A percentile compares a stretch with the other conserved stretches of the same genome.
phyloP scores from a whole-genome alignment of 768 basidiomycete genomes.

The Rhodotorula diobovata region DNA sequence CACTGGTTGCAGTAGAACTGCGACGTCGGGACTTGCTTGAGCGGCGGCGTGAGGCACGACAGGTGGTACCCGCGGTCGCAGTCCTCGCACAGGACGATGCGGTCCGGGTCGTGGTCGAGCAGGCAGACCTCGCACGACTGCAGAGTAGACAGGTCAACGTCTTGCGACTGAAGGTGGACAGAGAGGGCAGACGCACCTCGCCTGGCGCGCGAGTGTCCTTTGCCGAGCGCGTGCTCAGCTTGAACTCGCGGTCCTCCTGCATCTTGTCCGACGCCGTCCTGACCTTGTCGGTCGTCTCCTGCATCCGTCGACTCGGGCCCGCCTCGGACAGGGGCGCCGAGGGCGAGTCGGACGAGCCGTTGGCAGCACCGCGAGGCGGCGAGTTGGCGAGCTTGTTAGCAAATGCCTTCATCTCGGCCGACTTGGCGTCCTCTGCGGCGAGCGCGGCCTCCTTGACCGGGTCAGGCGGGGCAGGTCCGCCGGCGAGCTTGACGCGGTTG shows the following conservation, averaged over 20 bases:
- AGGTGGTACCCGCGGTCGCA: constrained; percentile 92
- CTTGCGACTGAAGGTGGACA: too few species aligned
- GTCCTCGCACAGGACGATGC: constrained; percentile 87
- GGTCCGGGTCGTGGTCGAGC: constrained; percentile 73
- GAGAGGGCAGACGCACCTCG: constrained; percentile 11
- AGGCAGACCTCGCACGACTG: constrained; percentile 85
- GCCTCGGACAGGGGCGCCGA: constrained; percentile 8
- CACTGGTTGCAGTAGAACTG: constrained; percentile 96
- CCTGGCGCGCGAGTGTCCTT: constrained; percentile 8
- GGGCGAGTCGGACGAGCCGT: constrained; percentile 62
- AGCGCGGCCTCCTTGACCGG: constrained; percentile 16
- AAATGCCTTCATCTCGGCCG: constrained; percentile 26
- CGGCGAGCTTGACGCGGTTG: constrained; percentile 34
- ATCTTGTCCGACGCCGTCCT: constrained; percentile 42
- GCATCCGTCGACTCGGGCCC: not conserved
- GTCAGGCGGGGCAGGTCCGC: constrained; percentile 25
- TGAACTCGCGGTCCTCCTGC: constrained; percentile 38
- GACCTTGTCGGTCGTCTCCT: constrained; percentile 29
- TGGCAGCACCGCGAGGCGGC: constrained; percentile 50
- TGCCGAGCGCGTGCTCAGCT: constrained; percentile 2
- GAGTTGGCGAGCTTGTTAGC: constrained; percentile 14
- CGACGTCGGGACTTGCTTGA: constrained; percentile 77
- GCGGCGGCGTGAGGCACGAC: constrained; percentile 89
- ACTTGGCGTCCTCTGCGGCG: not conserved
- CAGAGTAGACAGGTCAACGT: not conserved